These are phyloP conservation scores for Monascus ruber DNA, from an alignment of 2,329 filamentous ascomycete genomes.

Conservation along the genomic window DNA sequence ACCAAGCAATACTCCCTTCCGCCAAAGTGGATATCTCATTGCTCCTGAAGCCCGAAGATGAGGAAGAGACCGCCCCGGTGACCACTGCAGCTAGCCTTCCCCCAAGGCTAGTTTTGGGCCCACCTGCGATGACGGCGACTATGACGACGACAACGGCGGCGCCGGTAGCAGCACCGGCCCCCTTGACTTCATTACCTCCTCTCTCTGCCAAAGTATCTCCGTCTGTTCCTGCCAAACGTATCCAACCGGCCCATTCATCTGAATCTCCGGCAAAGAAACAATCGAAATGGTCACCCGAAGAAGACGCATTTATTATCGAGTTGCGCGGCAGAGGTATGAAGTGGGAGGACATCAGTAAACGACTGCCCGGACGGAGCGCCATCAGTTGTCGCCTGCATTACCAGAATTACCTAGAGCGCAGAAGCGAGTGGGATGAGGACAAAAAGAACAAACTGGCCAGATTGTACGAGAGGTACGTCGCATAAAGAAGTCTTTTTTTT, in stretches of 20 bases:
- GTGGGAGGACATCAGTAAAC: slow-evolving; percentile 95
- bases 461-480: slow-evolving; percentile 78
- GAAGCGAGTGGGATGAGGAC: slow-evolving; percentile 94
- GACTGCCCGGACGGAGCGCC: slow-evolving; percentile 76
- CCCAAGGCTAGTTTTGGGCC: slow-evolving; percentile 13
- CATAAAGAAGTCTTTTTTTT: slow-evolving; percentile 1
- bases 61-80: slow-evolving; percentile 21
- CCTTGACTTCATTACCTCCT: slow-evolving; percentile 18
- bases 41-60: slow-evolving; percentile 57
- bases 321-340: slow-evolving; percentile 88
- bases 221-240: slow-evolving; percentile 26
- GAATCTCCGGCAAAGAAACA: slow-evolving; percentile 78
- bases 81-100: slow-evolving; percentile 22
- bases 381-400: slow-evolving; percentile 93
- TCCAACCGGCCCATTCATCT: slow-evolving; percentile 36
- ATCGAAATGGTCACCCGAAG: slow-evolving; percentile 91
- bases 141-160: slow-evolving; percentile 4
- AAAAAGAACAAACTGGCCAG: slow-evolving; percentile 93
- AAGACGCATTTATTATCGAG: slow-evolving; percentile 88
- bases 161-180: slow-evolving; percentile 11
- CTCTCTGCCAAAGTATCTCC: slow-evolving; percentile 18
- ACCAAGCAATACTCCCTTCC: slow-evolving; percentile 30
- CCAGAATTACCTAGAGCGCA: slow-evolving; percentile 89
- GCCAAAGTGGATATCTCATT: slow-evolving; percentile 92
- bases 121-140: slow-evolving; percentile 18